These are phyloP conservation scores for Keithomyces neogunnii DNA, from an alignment of 2,329 filamentous ascomycete species.

Conservation along the genomic window DNA sequence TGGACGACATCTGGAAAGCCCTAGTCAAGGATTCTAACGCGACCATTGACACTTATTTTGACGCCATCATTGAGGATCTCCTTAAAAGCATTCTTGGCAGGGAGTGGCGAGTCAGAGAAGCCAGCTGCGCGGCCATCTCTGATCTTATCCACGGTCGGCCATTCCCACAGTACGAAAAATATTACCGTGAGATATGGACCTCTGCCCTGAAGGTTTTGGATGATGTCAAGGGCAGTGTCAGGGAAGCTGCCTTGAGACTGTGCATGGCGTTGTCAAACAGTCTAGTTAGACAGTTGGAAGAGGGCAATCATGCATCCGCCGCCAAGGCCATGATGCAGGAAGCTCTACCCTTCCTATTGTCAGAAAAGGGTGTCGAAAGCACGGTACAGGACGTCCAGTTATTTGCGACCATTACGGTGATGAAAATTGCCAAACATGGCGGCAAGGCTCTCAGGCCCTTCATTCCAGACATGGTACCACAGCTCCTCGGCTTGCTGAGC, in stretches of 20 bases:
- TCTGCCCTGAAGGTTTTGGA: slow-evolving; percentile 86
- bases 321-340: slow-evolving; percentile 75
- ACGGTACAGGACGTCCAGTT: slow-evolving; percentile 78
- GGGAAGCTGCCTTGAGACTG: slow-evolving; percentile 69
- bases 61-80: slow-evolving; percentile 81
- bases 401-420: slow-evolving; percentile 74
- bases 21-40: slow-evolving; percentile 80
- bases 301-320: slow-evolving; percentile 60
- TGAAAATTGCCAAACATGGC: slow-evolving; percentile 85
- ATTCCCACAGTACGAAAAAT: slow-evolving; percentile 69
- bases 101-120: slow-evolving; percentile 90
- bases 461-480: slow-evolving; percentile 71
- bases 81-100: slow-evolving; percentile 78
- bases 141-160: slow-evolving; percentile 79
- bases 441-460: slow-evolving; percentile 72
- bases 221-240: slow-evolving; percentile 89
- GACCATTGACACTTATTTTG: slow-evolving; percentile 74
- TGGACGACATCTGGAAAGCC: slow-evolving; percentile 97
- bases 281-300: slow-evolving; percentile 76
- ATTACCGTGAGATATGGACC: slow-evolving; percentile 78
- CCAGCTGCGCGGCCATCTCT: slow-evolving; percentile 81
- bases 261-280: slow-evolving; percentile 79
- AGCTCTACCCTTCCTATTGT: slow-evolving; percentile 84
- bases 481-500: slow-evolving; percentile 73
- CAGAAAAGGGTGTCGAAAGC: slow-evolving; percentile 81